Evolutionary conservation across 2,329 filamentous ascomycete species (phyloP).

Genomic region (Talaromyces marneffei): DNA sequence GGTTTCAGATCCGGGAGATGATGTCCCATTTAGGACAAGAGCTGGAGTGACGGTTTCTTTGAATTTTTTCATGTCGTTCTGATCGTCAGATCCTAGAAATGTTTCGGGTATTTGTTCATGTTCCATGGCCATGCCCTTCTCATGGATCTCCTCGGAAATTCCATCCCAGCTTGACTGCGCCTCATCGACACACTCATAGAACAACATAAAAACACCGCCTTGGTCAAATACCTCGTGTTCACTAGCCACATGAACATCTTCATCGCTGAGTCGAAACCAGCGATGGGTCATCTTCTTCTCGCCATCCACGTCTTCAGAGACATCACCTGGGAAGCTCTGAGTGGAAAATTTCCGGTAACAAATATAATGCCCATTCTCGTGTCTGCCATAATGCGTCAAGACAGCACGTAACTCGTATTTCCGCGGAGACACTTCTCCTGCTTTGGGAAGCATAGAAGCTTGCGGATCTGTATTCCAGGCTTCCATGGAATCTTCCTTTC

Average conservation of each 20-base stretch:
- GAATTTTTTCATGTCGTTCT: not conserved
- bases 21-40: not conserved
- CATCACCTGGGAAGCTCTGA: conserved; percentile 28
- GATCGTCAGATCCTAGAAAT: not conserved
- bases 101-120: not conserved
- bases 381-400: conserved; percentile 80
- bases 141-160: not conserved
- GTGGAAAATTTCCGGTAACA: conserved; percentile 71
- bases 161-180: not conserved
- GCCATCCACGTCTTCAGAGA: conserved; percentile 29
- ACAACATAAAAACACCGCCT: conserved; percentile 90
- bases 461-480: conserved; percentile 65
- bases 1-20: not conserved
- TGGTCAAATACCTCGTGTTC: conserved; percentile 69
- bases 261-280: conserved; percentile 92
- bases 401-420: conserved; percentile 76
- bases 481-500: conserved; percentile 47
- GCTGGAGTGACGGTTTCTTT: not conserved
- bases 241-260: conserved; percentile 68
- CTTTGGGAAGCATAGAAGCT: conserved; percentile 65
- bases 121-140: not conserved
- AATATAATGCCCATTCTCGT: conserved; percentile 94
- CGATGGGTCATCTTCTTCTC: conserved; percentile 42
- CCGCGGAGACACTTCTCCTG: conserved; percentile 44
- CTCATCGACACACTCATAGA: conserved; percentile 71